Evolutionary conservation across 495 filamentous ascomycete genomes (phyloP).

Genomic region (Cercophora newfieldiana): DNA sequence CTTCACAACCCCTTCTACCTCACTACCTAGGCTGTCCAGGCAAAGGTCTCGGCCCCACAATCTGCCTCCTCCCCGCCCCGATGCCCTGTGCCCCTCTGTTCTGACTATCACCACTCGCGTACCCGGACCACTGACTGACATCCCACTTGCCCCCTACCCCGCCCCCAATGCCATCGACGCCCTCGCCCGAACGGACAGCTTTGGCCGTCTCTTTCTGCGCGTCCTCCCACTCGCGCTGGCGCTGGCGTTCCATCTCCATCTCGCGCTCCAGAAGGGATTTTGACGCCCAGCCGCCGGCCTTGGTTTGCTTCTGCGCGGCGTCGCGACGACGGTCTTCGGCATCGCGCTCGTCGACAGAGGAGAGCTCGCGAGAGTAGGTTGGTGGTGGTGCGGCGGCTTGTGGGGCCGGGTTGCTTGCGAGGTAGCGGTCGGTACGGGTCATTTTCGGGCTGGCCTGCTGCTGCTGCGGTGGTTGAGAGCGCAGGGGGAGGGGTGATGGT

Average conservation of each 20-base stretch:
- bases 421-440: slow-evolving; percentile 47
- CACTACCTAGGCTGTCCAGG: slow-evolving; percentile 38
- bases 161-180: slow-evolving; percentile 55
- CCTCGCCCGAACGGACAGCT: slow-evolving; percentile 50
- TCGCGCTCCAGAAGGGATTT: slow-evolving; percentile 89
- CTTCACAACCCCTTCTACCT: not conserved
- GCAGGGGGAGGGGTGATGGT: slow-evolving; percentile 9
- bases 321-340: slow-evolving; percentile 67
- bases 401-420: slow-evolving; percentile 44
- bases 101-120: slow-evolving; percentile 80
- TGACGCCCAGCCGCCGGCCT: slow-evolving; percentile 71
- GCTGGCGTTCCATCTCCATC: slow-evolving; percentile 92
- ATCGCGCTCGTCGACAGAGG: slow-evolving; percentile 61
- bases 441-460: slow-evolving; percentile 27
- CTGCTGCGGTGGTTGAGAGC: slow-evolving; percentile 12
- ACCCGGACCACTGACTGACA: slow-evolving; percentile 82
- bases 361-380: slow-evolving; percentile 60
- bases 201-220: slow-evolving; percentile 71
- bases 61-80: slow-evolving; percentile 74
- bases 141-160: slow-evolving; percentile 72
- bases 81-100: slow-evolving; percentile 70
- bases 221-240: slow-evolving; percentile 94
- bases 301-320: slow-evolving; percentile 65
- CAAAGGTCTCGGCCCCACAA: slow-evolving; percentile 72
- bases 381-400: slow-evolving; percentile 31